These are phyloP conservation scores for Oidium heveae DNA, from an alignment of 2,329 filamentous ascomycete species.

Conservation along the genomic window DNA sequence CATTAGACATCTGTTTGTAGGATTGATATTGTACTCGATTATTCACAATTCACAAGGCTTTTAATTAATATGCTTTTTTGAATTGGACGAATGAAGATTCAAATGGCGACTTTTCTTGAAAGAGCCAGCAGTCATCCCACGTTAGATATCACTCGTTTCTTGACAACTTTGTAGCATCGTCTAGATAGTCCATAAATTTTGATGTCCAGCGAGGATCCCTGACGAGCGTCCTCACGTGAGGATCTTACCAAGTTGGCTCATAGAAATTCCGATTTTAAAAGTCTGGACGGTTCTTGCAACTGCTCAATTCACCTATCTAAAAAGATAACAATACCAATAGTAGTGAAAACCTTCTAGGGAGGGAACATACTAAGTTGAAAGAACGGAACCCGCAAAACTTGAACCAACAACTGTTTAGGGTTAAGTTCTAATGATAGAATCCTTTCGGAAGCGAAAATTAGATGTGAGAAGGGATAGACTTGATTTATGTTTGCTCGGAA, in stretches of 20 bases:
- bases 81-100: conserved; percentile 16
- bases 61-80: conserved; percentile 4
- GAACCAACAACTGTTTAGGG: conserved; percentile 67
- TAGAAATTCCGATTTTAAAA: conserved; percentile 34
- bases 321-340: conserved; percentile 23
- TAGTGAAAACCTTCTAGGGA: conserved; percentile 9
- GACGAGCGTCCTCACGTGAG: conserved; percentile 51
- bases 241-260: conserved; percentile 56
- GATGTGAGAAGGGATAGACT: conserved; percentile 14
- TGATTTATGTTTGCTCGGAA: not conserved
- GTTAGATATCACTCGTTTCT: conserved; percentile 12
- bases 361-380: conserved; percentile 36
- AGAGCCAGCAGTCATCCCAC: conserved; percentile 20
- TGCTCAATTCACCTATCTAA: conserved; percentile 22
- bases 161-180: conserved; percentile 16
- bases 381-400: conserved; percentile 45
- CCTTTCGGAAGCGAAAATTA: conserved; percentile 46
- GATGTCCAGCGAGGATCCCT: conserved; percentile 37
- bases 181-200: conserved; percentile 31
- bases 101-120: conserved; percentile 22
- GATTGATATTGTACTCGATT: conserved; percentile 13
- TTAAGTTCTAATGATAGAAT: conserved; percentile 75
- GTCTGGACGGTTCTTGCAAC: conserved; percentile 25
- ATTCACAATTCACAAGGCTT: conserved; percentile 5
- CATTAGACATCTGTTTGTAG: conserved; percentile 13